Evolutionary conservation across 179 eudicot species (phyloP).

Genomic region (Vitellaria paradoxa): DNA sequence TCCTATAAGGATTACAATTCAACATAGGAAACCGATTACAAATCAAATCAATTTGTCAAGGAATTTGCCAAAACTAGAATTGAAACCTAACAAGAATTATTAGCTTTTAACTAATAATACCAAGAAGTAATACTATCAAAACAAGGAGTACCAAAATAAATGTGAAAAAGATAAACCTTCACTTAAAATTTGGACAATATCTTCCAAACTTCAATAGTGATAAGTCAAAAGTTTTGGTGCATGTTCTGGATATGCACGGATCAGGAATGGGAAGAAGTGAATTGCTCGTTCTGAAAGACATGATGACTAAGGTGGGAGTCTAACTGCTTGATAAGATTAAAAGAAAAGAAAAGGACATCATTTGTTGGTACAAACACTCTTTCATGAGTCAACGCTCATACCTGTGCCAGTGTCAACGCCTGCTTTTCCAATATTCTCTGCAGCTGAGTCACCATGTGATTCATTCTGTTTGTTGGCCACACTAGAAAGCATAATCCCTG

Average conservation of each 20-base stretch:
- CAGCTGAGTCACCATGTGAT: slow-evolving; percentile 32
- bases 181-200: not conserved
- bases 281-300: not conserved
- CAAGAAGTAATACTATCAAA: too few relatives aligned
- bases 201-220: not conserved
- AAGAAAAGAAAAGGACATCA: not conserved
- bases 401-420: slow-evolving; percentile 32
- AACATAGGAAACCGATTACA: too few relatives aligned
- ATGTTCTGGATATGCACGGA: not conserved
- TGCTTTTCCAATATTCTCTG: slow-evolving; percentile 52
- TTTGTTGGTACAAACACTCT: not conserved
- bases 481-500: slow-evolving; percentile 60
- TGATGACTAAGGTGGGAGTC: slow-evolving; percentile 6
- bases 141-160: not conserved
- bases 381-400: slow-evolving; percentile 11
- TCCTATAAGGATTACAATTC: too few relatives aligned
- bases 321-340: not conserved
- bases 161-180: not conserved
- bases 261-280: not conserved
- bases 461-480: slow-evolving; percentile 34
- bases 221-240: not conserved
- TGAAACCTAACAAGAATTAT: too few relatives aligned
- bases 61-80: too few relatives aligned
- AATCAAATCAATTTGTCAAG: too few relatives aligned
- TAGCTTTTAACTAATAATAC: not conserved